A percentile compares a stretch with the other conserved stretches of the same genome.
Conservation (phyloP, 345 rosid genomes). For the Firmiana major region DNA sequence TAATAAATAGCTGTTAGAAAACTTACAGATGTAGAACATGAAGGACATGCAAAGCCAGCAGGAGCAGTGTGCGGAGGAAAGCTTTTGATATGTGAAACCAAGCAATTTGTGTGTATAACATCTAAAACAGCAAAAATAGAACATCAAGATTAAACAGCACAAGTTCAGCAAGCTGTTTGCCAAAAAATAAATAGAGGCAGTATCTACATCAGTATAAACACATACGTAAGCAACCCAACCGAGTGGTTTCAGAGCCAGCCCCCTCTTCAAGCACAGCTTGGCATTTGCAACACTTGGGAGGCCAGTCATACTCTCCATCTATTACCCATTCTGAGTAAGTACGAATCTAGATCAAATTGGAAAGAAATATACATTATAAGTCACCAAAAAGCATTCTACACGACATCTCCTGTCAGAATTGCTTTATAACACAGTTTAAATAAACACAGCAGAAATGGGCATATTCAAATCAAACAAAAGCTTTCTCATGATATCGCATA, state of each 20-base stretch:
- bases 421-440: constrained; percentile 2
- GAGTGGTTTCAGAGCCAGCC: constrained; percentile 61
- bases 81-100: constrained; percentile 75
- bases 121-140: constrained; percentile 39
- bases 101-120: constrained; percentile 84
- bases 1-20: background rate
- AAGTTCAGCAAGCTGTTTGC: constrained; percentile 3
- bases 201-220: constrained; percentile 22
- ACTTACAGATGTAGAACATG: constrained; percentile 81
- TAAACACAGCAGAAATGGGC: constrained; percentile 6
- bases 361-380: constrained; percentile 1
- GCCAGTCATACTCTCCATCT: constrained; percentile 99
- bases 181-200: background rate
- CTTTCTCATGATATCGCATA: background rate
- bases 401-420: background rate
- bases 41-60: constrained; percentile 90
- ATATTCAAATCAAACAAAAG: background rate
- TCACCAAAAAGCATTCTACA: background rate
- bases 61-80: constrained; percentile 97
- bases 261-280: constrained; percentile 71
- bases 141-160: constrained; percentile 4
- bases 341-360: constrained; percentile 49
- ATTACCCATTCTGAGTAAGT: constrained; percentile 99
- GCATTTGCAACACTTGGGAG: constrained; percentile 86
- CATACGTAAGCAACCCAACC: constrained; percentile 99